phyloP scores from a whole-genome alignment of 805 yeast genomes.

The Blastobotrys muscicola region DNA sequence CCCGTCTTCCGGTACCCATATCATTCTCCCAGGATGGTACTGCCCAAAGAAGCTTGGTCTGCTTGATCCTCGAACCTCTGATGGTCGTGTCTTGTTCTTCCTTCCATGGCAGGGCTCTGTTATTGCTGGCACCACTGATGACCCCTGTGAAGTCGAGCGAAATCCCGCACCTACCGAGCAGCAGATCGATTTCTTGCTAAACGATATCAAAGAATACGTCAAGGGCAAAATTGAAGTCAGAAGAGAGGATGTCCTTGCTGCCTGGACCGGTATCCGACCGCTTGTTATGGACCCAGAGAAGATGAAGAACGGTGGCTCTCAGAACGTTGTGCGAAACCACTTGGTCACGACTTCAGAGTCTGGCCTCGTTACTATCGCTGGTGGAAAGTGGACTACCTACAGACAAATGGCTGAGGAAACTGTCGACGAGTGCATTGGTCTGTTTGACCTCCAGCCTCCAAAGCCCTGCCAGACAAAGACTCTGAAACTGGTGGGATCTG shows the following conservation, averaged over 20 bases:
- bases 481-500: slow-evolving; percentile 67
- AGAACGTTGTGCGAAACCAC: slow-evolving; percentile 87
- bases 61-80: slow-evolving; percentile 84
- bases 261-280: slow-evolving; percentile 97
- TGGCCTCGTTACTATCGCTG: slow-evolving; percentile 81
- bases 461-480: slow-evolving; percentile 42
- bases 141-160: slow-evolving; percentile 41
- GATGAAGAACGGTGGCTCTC: slow-evolving; percentile 41
- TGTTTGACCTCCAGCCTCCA: slow-evolving; percentile 32
- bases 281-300: slow-evolving; percentile 65
- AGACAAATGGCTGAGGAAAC: slow-evolving; percentile 97
- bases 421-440: slow-evolving; percentile 57
- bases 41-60: slow-evolving; percentile 83
- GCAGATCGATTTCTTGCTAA: slow-evolving; percentile 78
- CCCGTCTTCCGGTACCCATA: slow-evolving; percentile 90
- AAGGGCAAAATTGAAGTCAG: slow-evolving; percentile 66
- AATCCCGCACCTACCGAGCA: slow-evolving; percentile 77
- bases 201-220: slow-evolving; percentile 82
- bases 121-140: slow-evolving; percentile 93
- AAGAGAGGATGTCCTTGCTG: slow-evolving; percentile 83
- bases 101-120: slow-evolving; percentile 98
- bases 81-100: slow-evolving; percentile 94
- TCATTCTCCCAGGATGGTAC: slow-evolving; percentile 85
- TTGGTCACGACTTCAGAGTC: slow-evolving; percentile 61
- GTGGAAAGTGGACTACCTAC: slow-evolving; percentile 98